Percentiles rank a stretch among this genome's conserved stretches.
These are phyloP conservation scores for Yamadazyma sp. DNA, from an alignment of 1,139 yeast genomes.

Conservation along the genomic window DNA sequence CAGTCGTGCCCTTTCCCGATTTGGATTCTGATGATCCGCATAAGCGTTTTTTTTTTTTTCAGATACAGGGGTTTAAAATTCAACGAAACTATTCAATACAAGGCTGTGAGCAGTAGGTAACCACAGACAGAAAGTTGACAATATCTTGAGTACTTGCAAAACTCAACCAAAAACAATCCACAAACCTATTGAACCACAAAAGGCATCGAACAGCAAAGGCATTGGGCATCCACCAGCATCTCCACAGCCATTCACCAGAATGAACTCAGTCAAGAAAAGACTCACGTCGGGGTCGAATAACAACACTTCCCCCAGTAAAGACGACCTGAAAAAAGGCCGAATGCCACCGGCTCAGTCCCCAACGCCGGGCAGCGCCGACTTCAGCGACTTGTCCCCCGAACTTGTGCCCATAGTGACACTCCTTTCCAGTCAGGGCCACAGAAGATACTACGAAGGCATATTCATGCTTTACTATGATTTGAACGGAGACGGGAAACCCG, in stretches of 20 bases:
- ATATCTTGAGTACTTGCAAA: too few relatives aligned
- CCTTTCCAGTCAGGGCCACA: slow-evolving; percentile 67
- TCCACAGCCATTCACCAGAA: slow-evolving; percentile 4
- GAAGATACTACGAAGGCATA: slow-evolving; percentile 74
- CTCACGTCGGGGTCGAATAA: slow-evolving; percentile 18
- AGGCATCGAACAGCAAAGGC: too few relatives aligned
- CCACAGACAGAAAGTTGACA: too few relatives aligned
- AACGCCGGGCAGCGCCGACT: slow-evolving; percentile 6
- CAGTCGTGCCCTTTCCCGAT: slow-evolving; percentile 1
- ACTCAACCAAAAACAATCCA: too few relatives aligned
- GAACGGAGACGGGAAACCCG: slow-evolving; percentile 81
- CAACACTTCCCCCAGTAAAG: slow-evolving; percentile 15
- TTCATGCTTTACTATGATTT: slow-evolving; percentile 72
- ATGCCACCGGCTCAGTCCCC: slow-evolving; percentile 5
- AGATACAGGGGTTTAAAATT: background rate
- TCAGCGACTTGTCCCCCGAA: slow-evolving; percentile 56
- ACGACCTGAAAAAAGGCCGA: slow-evolving; percentile 7
- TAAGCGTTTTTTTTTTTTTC: background rate
- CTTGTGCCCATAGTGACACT: slow-evolving; percentile 73
- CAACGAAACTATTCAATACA: background rate
- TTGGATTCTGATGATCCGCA: slow-evolving; percentile 1
- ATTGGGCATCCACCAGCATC: too few relatives aligned
- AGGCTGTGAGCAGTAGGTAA: too few relatives aligned
- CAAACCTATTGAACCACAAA: too few relatives aligned
- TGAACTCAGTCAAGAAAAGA: slow-evolving; percentile 24